Conservation (phyloP, 2,329 filamentous ascomycete species). For the Trichoderma oligosporum region DNA sequence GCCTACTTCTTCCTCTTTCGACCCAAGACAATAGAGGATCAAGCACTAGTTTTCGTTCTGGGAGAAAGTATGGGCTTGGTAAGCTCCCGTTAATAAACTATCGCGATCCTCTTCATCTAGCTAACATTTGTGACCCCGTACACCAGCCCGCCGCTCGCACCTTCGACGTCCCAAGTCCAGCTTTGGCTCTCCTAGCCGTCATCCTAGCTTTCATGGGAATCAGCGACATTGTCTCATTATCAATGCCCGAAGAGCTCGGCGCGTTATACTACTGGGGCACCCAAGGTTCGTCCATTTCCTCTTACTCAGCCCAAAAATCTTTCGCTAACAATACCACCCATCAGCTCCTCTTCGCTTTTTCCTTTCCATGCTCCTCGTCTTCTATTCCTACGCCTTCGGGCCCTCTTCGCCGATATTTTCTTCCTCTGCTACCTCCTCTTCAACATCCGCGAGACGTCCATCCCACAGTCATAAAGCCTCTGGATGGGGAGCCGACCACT, state of each 20-base stretch:
- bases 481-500: slow-evolving; percentile 56
- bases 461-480: slow-evolving; percentile 26
- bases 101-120: background rate
- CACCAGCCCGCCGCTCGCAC: slow-evolving; percentile 59
- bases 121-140: background rate
- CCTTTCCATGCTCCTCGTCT: slow-evolving; percentile 57
- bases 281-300: slow-evolving; percentile 50
- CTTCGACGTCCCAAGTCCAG: slow-evolving; percentile 66
- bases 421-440: slow-evolving; percentile 35
- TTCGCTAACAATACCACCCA: slow-evolving; percentile 7
- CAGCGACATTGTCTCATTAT: slow-evolving; percentile 62
- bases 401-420: slow-evolving; percentile 39
- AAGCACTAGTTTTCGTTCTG: slow-evolving; percentile 74
- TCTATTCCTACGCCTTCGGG: slow-evolving; percentile 63
- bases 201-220: slow-evolving; percentile 60
- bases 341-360: slow-evolving; percentile 61
- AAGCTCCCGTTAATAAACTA: slow-evolving; percentile 28
- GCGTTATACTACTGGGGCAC: slow-evolving; percentile 62
- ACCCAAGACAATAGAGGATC: slow-evolving; percentile 69
- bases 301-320: slow-evolving; percentile 21
- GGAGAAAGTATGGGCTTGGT: slow-evolving; percentile 83
- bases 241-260: slow-evolving; percentile 63
- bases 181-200: slow-evolving; percentile 68
- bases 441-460: slow-evolving; percentile 29
- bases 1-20: slow-evolving; percentile 79